These are phyloP conservation scores for Zygoascus bituminiphila DNA, from an alignment of 805 yeast species.

Conservation along the genomic window DNA sequence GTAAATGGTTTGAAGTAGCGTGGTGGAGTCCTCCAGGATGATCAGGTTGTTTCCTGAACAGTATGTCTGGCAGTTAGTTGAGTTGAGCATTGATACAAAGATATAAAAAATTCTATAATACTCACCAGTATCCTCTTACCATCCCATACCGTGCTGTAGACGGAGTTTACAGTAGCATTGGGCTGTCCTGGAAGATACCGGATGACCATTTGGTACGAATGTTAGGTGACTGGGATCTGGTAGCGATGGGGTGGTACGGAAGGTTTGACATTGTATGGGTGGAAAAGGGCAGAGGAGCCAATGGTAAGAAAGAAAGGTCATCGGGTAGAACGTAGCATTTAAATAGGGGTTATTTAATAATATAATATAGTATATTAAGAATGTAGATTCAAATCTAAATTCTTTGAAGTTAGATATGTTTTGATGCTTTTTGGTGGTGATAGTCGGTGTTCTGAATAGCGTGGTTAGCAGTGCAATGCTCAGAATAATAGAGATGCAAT, in stretches of 20 bases:
- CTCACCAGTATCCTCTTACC: conserved; percentile 45
- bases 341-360: no score
- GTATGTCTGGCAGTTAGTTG: conserved; percentile 42
- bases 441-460: no score
- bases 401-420: no score
- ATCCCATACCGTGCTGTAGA: conserved; percentile 59
- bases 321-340: no score
- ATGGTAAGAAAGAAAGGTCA: background rate
- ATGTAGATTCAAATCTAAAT: no score
- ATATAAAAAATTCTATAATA: background rate
- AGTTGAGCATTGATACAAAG: background rate
- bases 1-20: conserved; percentile 67
- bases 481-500: no score
- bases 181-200: conserved; percentile 77
- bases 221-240: no score
- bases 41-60: conserved; percentile 86
- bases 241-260: no score
- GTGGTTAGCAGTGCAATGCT: no score
- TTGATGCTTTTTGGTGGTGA: no score
- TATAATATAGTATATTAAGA: no score
- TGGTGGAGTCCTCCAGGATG: conserved; percentile 43
- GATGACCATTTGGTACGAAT: no score
- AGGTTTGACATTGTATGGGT: background rate
- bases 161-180: conserved; percentile 45
- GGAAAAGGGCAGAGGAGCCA: background rate